phyloP scores from a whole-genome alignment of 2,329 filamentous ascomycete species.

The Fusarium sp. region DNA sequence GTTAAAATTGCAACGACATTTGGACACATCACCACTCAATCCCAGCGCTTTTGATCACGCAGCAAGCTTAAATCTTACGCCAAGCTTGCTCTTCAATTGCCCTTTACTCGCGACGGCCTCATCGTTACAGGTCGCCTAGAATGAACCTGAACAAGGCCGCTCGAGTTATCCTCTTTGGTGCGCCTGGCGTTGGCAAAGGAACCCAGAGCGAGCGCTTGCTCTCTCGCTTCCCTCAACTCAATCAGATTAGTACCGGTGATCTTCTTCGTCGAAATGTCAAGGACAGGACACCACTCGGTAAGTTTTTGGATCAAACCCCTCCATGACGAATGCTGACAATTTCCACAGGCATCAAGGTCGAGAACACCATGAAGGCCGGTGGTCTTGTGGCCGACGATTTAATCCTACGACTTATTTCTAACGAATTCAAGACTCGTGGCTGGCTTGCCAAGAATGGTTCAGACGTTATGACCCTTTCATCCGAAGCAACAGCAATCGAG shows the following conservation, averaged over 20 bases:
- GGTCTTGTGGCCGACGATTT: conserved; percentile 91
- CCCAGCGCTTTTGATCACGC: neutral
- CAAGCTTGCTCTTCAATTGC: neutral
- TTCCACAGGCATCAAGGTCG: conserved; percentile 82
- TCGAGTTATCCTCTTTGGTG: conserved; percentile 92
- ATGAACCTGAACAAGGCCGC: conserved; percentile 83
- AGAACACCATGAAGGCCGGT: conserved; percentile 86
- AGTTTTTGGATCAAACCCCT: conserved; percentile 38
- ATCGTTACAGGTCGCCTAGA: conserved; percentile 42
- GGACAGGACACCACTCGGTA: conserved; percentile 85
- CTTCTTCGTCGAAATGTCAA: conserved; percentile 93
- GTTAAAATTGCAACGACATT: conserved; percentile 15
- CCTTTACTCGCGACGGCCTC: conserved; percentile 30
- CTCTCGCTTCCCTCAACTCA: conserved; percentile 85
- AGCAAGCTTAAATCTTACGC: neutral
- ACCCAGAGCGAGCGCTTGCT: conserved; percentile 94
- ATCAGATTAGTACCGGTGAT: conserved; percentile 93
- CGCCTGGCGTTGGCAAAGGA: conserved; percentile 96
- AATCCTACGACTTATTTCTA: conserved; percentile 91
- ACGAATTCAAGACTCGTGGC: conserved; percentile 84
- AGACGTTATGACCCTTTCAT: conserved; percentile 64
- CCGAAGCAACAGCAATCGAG: conserved; percentile 54
- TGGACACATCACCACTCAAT: neutral
- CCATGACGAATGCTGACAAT: conserved; percentile 9
- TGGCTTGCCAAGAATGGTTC: conserved; percentile 73